Evolutionary conservation across 306 rosid species (phyloP).

Genomic region (Senna tora): DNA sequence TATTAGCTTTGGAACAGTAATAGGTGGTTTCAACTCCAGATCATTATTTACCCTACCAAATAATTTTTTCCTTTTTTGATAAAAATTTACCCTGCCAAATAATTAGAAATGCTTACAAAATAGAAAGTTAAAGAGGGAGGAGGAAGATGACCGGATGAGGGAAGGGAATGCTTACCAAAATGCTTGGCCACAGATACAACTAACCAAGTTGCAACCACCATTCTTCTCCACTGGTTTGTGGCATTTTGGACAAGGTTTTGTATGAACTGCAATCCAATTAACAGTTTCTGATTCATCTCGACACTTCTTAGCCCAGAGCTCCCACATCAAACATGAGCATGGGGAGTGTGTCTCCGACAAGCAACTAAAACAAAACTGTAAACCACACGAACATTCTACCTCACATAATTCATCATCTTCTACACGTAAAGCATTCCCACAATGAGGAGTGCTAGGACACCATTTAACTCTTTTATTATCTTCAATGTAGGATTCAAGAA

Average conservation of each 20-base stretch:
- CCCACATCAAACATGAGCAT: slow-evolving; percentile 98
- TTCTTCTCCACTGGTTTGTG: slow-evolving; percentile 98
- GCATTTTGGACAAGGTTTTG: slow-evolving; percentile 97
- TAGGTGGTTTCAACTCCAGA: slow-evolving; percentile 6
- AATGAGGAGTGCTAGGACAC: slow-evolving; percentile 98
- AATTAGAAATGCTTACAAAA: not conserved
- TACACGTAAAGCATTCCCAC: slow-evolving; percentile 96
- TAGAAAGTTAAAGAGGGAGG: not conserved
- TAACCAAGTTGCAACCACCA: slow-evolving; percentile 98
- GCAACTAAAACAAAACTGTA: slow-evolving; percentile 92
- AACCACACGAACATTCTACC: slow-evolving; percentile 94
- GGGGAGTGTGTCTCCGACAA: slow-evolving; percentile 92
- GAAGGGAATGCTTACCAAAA: slow-evolving; percentile 73
- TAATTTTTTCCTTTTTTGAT: no score
- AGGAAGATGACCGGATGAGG: not conserved
- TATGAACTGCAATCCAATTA: slow-evolving; percentile 97
- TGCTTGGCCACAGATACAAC: slow-evolving; percentile 98
- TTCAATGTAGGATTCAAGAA: slow-evolving; percentile 97
- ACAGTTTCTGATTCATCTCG: slow-evolving; percentile 98
- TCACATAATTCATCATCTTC: slow-evolving; percentile 87
- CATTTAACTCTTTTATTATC: slow-evolving; percentile 96
- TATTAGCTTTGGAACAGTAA: slow-evolving; percentile 1
- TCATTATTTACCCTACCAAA: slow-evolving; percentile 1
- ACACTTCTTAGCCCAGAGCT: slow-evolving; percentile 97
- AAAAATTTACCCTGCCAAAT: not conserved